phyloP scores from a whole-genome alignment of 2,329 filamentous ascomycete genomes.

The Colletotrichum magnum region DNA sequence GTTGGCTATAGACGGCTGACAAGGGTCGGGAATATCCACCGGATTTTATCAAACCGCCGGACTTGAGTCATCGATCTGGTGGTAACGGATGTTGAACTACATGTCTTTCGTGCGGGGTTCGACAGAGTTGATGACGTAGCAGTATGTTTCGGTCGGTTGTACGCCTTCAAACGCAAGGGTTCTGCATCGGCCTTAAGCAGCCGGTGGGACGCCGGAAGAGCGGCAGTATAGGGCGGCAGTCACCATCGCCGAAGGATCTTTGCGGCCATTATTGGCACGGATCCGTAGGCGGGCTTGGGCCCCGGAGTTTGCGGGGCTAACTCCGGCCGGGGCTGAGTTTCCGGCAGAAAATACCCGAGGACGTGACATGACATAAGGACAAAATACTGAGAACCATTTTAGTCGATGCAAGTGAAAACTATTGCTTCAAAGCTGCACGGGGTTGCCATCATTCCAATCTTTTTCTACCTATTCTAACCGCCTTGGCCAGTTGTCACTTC shows the following conservation, averaged over 20 bases:
- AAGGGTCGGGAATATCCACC: slow-evolving; percentile 18
- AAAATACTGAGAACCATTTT: too few relatives aligned
- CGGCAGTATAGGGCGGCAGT: neutral
- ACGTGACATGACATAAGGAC: too few relatives aligned
- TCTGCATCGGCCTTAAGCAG: neutral
- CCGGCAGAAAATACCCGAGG: too few relatives aligned
- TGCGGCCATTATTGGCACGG: neutral
- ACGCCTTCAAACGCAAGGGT: neutral
- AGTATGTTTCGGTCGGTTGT: neutral
- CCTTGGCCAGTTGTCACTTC: neutral
- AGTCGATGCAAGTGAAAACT: too few relatives aligned
- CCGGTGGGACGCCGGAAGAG: neutral
- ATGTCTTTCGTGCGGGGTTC: slow-evolving; percentile 10
- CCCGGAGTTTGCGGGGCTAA: slow-evolving; percentile 29
- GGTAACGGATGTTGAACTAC: neutral
- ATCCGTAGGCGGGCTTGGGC: neutral
- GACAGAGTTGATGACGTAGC: slow-evolving; percentile 12
- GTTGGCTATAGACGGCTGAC: neutral
- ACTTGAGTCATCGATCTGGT: neutral
- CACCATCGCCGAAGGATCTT: neutral
- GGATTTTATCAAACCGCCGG: slow-evolving; percentile 14
- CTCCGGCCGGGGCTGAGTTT: slow-evolving; percentile 1
- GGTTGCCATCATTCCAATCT: too few relatives aligned
- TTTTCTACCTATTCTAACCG: too few relatives aligned
- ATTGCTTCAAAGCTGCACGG: too few relatives aligned